These are phyloP conservation scores for Plantago elongata DNA, from an alignment of 257 asterid species.

Conservation along the genomic window DNA sequence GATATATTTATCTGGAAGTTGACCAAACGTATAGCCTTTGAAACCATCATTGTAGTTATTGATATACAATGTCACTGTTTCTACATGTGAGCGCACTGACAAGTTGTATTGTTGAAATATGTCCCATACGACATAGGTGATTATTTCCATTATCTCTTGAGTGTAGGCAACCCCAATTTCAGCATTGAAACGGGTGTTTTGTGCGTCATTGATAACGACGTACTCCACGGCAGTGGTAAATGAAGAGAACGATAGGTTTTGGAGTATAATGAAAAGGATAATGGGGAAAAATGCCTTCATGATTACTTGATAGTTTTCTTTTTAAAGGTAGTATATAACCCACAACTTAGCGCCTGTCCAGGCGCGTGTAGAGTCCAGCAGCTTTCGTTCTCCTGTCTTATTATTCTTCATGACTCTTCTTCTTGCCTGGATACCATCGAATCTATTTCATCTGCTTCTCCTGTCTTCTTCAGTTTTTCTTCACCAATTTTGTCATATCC, in stretches of 20 bases:
- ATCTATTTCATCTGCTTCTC: no score
- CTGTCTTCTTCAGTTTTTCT: no score
- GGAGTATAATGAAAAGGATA: slow-evolving; percentile 14
- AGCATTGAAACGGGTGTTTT: slow-evolving; percentile 16
- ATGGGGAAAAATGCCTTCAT: slow-evolving; percentile 15
- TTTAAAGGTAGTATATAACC: no score
- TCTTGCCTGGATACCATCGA: no score
- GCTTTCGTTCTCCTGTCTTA: no score
- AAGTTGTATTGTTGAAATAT: slow-evolving; percentile 21
- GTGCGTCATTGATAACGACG: slow-evolving; percentile 24
- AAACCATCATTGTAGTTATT: slow-evolving; percentile 31
- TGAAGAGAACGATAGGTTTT: slow-evolving; percentile 4
- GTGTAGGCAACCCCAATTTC: slow-evolving; percentile 33
- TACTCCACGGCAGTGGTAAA: slow-evolving; percentile 23
- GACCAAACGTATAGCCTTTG: slow-evolving; percentile 29
- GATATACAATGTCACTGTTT: slow-evolving; percentile 12
- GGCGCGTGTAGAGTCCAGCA: no score
- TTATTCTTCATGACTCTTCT: no score
- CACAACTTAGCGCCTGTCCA: no score
- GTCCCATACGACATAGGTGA: slow-evolving; percentile 34
- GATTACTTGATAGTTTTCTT: no score
- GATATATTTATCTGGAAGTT: no score
- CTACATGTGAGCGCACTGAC: slow-evolving; percentile 15
- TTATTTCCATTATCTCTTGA: slow-evolving; percentile 18
- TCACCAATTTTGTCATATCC: no score